A percentile compares a stretch with the other conserved stretches of the same genome.
phyloP scores from a whole-genome alignment of 129 eudicot species.

The Saussurea involucrata region DNA sequence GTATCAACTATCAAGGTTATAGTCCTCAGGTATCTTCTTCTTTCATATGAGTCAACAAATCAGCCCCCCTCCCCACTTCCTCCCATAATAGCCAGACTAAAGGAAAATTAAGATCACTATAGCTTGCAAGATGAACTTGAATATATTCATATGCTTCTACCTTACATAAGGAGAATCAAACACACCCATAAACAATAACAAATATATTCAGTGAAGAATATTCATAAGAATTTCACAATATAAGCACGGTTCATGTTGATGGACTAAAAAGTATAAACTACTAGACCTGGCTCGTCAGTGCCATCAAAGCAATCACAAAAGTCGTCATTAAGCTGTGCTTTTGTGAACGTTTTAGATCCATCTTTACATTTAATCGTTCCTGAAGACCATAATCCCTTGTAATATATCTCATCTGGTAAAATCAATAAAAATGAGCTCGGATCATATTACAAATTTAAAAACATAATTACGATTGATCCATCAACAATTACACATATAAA shows the following conservation, averaged over 20 bases:
- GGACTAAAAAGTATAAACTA: background rate
- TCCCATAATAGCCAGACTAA: background rate
- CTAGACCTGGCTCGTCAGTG: slow-evolving; percentile 90
- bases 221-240: background rate
- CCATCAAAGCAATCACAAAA: slow-evolving; percentile 94
- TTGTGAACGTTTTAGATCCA: slow-evolving; percentile 71
- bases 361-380: slow-evolving; percentile 67
- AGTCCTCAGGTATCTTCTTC: background rate
- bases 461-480: background rate
- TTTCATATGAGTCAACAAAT: background rate
- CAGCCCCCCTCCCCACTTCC: background rate
- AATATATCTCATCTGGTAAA: slow-evolving; percentile 62
- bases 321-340: slow-evolving; percentile 73
- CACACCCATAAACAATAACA: background rate
- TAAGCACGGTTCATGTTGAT: background rate
- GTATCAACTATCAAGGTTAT: background rate
- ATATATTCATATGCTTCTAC: background rate
- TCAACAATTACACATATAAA: background rate
- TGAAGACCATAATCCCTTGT: slow-evolving; percentile 36
- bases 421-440: background rate
- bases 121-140: background rate
- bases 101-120: background rate
- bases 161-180: background rate
- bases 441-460: background rate
- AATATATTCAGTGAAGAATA: background rate